Evolutionary conservation across 108 stramenopile species (phyloP), one percentile per base, ranked within the genome.

Genomic region (Cyclotella kingstonii): DNA sequence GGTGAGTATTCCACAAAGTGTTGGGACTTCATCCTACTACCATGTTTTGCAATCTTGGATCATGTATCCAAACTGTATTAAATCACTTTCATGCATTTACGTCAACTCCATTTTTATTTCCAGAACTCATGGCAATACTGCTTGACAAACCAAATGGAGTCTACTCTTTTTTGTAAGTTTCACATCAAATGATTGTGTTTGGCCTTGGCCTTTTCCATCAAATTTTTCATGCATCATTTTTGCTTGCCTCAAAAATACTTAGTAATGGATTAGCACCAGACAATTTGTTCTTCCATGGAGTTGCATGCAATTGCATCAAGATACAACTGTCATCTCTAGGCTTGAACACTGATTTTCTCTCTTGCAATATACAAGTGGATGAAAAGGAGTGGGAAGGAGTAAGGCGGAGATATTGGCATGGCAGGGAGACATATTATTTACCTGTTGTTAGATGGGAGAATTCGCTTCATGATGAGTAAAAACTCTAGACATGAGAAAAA

Each of bases 231-330:
- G 1, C 15, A 23, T 33, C 40, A 42, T 21, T 23, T 28, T 17
- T 5, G 3, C 27, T 23, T 34, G 4, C 19, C 19, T 12, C 35
- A 36, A 7, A 11, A 9, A 43, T 14, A 11, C 21, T 27, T 1
- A 70, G 68, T 74, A 97, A 97, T 75, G 96, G 96, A n/a, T 39
- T 97, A 12, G 90, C 90, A 23, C 96, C 96, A 0, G 92, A 94
- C 73, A 97, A 97, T 77, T 49, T 94, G 3, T 97, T 97, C 73
- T 97, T 97, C 63, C 96, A 97, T 47, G 93, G 94, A 38, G 94
- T 97, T 26, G 91, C 91, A 3, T 88, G 88, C 36, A 79, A 89
- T 41, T 88, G 87, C 35, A 83, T 90, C 39, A 86, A 94, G 60
- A 44, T 84, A 4, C 87, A 94, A 58, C 71, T 97, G 7, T 76